These are phyloP conservation scores for Discostella stelligeroides DNA, from an alignment of 108 stramenopile species.

Conservation along the genomic window DNA sequence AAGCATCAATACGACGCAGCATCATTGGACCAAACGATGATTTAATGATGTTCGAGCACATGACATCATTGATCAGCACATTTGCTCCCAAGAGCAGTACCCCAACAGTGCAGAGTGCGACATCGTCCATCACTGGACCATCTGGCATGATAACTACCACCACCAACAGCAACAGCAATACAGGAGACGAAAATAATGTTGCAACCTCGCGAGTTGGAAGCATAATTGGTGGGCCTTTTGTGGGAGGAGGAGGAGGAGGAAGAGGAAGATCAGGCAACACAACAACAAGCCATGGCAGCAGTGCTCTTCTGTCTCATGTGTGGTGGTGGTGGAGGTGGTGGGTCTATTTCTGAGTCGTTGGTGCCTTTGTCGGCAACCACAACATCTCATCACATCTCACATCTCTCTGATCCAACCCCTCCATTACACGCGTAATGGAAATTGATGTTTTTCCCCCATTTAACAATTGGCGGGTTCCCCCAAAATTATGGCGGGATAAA, in stretches of 20 bases:
- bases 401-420: too few species aligned
- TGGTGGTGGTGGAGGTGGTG: constrained; percentile 5
- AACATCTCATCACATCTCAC: too few species aligned
- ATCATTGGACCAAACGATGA: constrained; percentile 56
- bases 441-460: too few species aligned
- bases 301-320: too few species aligned
- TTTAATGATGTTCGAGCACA: constrained; percentile 31
- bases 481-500: too few species aligned
- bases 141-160: constrained; percentile 28
- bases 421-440: too few species aligned
- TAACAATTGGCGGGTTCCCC: too few species aligned
- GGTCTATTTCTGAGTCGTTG: too few species aligned
- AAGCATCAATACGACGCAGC: constrained; percentile 37
- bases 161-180: constrained; percentile 23
- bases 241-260: constrained; percentile 7
- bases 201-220: constrained; percentile 45
- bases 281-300: too few species aligned
- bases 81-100: constrained; percentile 4
- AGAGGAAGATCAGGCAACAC: too few species aligned
- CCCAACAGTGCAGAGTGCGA: constrained; percentile 35
- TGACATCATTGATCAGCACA: constrained; percentile 14
- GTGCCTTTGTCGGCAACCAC: too few species aligned
- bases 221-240: constrained; percentile 17
- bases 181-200: constrained; percentile 14
- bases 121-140: constrained; percentile 47